Conservation (phyloP, 345 rosid species). For the Ceriops zippeliana region DNA sequence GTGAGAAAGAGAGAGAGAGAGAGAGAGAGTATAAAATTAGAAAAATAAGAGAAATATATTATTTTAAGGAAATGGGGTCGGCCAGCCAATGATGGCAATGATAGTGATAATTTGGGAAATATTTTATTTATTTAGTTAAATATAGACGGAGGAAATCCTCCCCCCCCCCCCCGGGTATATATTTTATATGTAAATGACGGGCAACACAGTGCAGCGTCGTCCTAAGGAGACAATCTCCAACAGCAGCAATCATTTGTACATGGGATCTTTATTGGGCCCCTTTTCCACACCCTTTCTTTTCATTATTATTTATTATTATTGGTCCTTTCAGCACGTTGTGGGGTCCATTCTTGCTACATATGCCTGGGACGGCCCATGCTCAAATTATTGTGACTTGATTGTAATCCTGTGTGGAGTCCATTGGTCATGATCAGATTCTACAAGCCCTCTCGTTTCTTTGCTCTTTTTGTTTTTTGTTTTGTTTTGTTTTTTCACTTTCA, state of each 20-base stretch:
- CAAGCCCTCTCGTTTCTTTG: no score
- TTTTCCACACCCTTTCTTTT: background rate
- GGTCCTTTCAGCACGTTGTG: conserved; percentile 6
- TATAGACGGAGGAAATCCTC: no score
- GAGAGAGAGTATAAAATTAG: no score
- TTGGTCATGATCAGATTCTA: no score
- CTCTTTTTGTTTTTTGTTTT: no score
- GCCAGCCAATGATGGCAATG: no score
- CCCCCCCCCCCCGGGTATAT: no score
- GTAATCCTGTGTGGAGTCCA: background rate
- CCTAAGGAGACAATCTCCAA: conserved; percentile 34
- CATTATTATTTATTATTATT: background rate
- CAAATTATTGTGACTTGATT: conserved; percentile 24
- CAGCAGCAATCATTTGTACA: conserved; percentile 51
- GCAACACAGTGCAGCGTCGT: conserved; percentile 21
- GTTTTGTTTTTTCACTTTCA: background rate
- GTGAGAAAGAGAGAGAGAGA: background rate
- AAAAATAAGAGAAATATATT: no score
- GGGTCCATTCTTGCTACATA: background rate
- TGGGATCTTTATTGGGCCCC: conserved; percentile 22
- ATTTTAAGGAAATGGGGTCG: no score
- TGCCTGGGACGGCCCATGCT: background rate
- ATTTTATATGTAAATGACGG: no score
- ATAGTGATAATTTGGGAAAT: no score
- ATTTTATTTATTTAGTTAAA: no score